Base-by-base conservation (phyloP, 208 protist species). In the Leishmania braziliensis region DNA sequence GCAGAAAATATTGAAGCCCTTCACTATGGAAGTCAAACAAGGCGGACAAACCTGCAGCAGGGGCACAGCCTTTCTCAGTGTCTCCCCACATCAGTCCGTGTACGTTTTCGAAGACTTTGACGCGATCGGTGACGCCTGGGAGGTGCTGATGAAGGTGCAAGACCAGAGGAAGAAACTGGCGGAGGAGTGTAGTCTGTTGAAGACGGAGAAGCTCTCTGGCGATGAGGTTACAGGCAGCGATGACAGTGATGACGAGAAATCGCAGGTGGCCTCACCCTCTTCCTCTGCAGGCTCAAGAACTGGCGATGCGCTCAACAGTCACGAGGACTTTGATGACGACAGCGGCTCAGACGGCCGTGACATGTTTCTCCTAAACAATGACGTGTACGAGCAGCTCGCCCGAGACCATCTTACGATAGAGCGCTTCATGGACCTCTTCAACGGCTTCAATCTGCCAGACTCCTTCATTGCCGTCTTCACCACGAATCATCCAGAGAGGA, bases 401-500 rank as follows among this genome's bases (percentile, higher is more conserved):
- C 80, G 75, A 2, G 83, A 90, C 56, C 75, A 86, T 14, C 83
- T 99, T 12, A 97, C 95, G 12, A 94, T 99, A 46, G 91, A 90
- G 39, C 94, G 93, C 0, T 80, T 99, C 12, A 83, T 99, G 0
- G 80, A 87, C 23, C 97, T 97, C 74, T 88, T 98, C 14, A 95
- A 99, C 81, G 92, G 96, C 48, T 77, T 97, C 43, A 86, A 89
- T 14, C 87, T 91, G 20, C 89, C 92, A 0, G 87, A 98, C n/a
- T 91, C 90, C 18, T 90, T 94, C 66, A 86, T 99, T 26, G 81
- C 98, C 46, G 86, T 99, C 68, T 93, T 99, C 81, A 99, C 97
- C 9, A 98, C 97, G 9, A 98, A 97, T 79, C 90, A 98, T 84
- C 81, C 87, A 1, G 95, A 99, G 63, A 83, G 80, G 75, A 84